Evolutionary conservation across 2,329 filamentous ascomycete genomes (phyloP).

Genomic region (Tolypocladium inflatum): DNA sequence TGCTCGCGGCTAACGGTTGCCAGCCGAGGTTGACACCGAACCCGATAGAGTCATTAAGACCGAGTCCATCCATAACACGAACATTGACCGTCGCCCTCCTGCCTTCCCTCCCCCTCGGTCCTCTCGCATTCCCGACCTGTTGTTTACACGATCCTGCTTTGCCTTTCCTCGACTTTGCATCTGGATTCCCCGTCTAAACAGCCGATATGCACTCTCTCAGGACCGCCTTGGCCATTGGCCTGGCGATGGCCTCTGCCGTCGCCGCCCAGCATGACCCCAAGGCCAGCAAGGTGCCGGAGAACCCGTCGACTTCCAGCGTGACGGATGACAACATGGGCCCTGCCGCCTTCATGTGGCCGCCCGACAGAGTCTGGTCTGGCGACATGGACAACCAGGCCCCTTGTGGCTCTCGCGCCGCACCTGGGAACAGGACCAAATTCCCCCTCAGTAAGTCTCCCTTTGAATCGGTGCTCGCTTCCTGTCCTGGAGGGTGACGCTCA

Average conservation of each 20-base stretch:
- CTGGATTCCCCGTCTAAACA: neutral
- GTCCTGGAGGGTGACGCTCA: too few species aligned
- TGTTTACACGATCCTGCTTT: neutral
- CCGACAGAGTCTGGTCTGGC: constrained; percentile 39
- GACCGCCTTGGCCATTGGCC: neutral
- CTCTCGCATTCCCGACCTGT: too few species aligned
- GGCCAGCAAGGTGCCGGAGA: neutral
- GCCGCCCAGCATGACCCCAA: neutral
- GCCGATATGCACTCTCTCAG: neutral
- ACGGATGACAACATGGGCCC: constrained; percentile 24
- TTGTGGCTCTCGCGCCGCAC: constrained; percentile 34
- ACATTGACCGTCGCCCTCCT: neutral
- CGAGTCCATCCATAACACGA: neutral
- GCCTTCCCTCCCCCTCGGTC: neutral
- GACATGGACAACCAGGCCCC: constrained; percentile 40
- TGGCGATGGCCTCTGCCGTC: neutral
- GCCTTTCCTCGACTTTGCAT: neutral
- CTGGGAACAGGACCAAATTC: constrained; percentile 36
- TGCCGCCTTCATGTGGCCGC: constrained; percentile 45
- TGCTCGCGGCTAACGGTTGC: neutral
- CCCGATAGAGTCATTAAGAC: neutral
- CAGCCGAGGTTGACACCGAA: neutral
- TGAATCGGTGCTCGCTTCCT: neutral
- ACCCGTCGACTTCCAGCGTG: constrained; percentile 1
- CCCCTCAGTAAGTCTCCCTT: constrained; percentile 29